A percentile compares a stretch with the other conserved stretches of the same genome.
Evolutionary conservation across 2,329 filamentous ascomycete genomes (phyloP).

Genomic region (Aureobasidium zeae): DNA sequence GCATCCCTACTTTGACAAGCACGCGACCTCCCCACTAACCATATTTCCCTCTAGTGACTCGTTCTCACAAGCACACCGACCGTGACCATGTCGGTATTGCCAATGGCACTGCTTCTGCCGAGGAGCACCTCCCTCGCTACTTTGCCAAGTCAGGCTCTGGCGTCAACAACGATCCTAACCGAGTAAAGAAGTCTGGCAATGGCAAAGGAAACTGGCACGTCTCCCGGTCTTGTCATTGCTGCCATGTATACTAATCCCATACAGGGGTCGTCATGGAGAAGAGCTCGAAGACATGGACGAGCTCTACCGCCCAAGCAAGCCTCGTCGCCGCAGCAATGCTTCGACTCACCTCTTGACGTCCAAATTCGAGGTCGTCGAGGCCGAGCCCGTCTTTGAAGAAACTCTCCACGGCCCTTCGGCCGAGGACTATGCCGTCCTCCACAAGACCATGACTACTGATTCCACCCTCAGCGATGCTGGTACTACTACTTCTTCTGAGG

Average conservation of each 20-base stretch:
- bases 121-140: slow-evolving; percentile 77
- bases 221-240: too few relatives aligned
- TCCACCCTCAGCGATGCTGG: slow-evolving; percentile 7
- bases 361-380: slow-evolving; percentile 88
- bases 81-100: slow-evolving; percentile 76
- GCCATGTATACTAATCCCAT: slow-evolving; percentile 7
- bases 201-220: slow-evolving; percentile 90
- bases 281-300: slow-evolving; percentile 69
- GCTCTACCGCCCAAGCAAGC: slow-evolving; percentile 68
- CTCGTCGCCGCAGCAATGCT: slow-evolving; percentile 87
- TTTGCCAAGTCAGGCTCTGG: slow-evolving; percentile 76
- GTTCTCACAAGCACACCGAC: slow-evolving; percentile 91
- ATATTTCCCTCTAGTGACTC: slow-evolving; percentile 62
- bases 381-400: slow-evolving; percentile 89
- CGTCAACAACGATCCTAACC: slow-evolving; percentile 73
- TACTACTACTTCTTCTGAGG: slow-evolving; percentile 4
- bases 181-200: slow-evolving; percentile 92
- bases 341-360: slow-evolving; percentile 72
- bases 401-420: slow-evolving; percentile 59
- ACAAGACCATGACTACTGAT: slow-evolving; percentile 11
- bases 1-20: not conserved
- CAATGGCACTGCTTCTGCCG: slow-evolving; percentile 59
- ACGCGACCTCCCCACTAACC: slow-evolving; percentile 5
- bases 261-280: slow-evolving; percentile 72
- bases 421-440: slow-evolving; percentile 34